These are phyloP conservation scores for Candida hispaniensis DNA, from an alignment of 805 yeast species.

Conservation along the genomic window DNA sequence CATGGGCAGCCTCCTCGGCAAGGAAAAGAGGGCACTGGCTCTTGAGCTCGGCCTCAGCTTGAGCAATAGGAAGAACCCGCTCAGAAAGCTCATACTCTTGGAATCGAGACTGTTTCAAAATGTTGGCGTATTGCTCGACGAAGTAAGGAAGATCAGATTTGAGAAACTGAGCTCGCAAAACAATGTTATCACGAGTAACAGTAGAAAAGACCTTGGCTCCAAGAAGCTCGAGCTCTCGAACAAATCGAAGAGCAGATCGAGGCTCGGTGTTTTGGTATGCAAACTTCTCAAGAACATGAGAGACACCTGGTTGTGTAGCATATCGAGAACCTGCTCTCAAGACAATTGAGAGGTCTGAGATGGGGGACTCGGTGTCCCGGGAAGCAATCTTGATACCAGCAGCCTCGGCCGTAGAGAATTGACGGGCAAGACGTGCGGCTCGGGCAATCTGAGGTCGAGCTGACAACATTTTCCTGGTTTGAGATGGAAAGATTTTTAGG, in stretches of 20 bases:
- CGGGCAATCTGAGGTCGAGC: conserved; percentile 15
- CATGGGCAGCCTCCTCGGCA: conserved; percentile 72
- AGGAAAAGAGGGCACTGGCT: conserved; percentile 40
- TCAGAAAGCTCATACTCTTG: conserved; percentile 78
- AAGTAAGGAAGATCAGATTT: conserved; percentile 84
- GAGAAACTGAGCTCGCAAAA: conserved; percentile 71
- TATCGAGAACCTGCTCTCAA: conserved; percentile 81
- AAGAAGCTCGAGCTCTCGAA: conserved; percentile 87
- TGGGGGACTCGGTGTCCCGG: conserved; percentile 51
- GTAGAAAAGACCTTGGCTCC: conserved; percentile 68
- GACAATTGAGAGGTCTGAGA: conserved; percentile 68
- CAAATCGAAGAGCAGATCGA: conserved; percentile 83
- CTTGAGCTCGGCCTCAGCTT: conserved; percentile 43
- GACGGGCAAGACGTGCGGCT: conserved; percentile 13
- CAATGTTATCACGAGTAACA: conserved; percentile 76
- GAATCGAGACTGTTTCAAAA: conserved; percentile 53
- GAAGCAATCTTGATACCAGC: conserved; percentile 25
- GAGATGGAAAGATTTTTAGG: too few species aligned
- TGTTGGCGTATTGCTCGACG: conserved; percentile 74
- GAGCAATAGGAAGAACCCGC: conserved; percentile 69
- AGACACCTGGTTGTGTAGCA: conserved; percentile 56
- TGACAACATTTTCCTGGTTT: conserved; percentile 10
- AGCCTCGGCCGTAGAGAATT: conserved; percentile 24
- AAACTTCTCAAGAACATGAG: conserved; percentile 77
- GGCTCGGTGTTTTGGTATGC: conserved; percentile 65